Conservation (phyloP, 2,329 filamentous ascomycete genomes). For the Chaetomiaceae sp. region DNA sequence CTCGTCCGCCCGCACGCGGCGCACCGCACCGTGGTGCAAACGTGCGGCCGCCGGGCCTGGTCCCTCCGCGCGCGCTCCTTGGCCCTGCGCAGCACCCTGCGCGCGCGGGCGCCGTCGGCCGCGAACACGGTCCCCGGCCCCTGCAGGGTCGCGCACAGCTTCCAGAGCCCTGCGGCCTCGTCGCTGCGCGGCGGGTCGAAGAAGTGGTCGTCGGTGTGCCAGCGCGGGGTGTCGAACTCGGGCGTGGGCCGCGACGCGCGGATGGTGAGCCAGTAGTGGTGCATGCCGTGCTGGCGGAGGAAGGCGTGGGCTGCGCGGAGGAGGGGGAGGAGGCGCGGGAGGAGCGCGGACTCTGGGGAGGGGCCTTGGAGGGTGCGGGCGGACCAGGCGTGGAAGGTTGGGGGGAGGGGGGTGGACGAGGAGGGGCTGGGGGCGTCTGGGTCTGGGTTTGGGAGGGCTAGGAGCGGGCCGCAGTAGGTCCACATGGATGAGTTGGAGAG, state of each 20-base stretch:
- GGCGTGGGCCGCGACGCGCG: slow-evolving; percentile 9
- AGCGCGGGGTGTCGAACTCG: slow-evolving; percentile 11
- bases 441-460: background rate
- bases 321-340: slow-evolving; percentile 3
- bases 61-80: background rate
- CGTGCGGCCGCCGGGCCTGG: background rate
- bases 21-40: slow-evolving; percentile 6
- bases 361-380: background rate
- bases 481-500: background rate
- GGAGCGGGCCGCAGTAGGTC: slow-evolving; percentile 11
- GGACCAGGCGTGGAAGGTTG: background rate
- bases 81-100: background rate
- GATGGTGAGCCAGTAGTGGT: slow-evolving; percentile 16
- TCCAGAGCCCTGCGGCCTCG: slow-evolving; percentile 5
- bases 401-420: background rate
- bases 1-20: slow-evolving; percentile 8
- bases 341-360: background rate
- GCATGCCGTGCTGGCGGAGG: slow-evolving; percentile 1
- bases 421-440: background rate
- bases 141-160: slow-evolving; percentile 13
- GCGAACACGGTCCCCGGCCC: slow-evolving; percentile 12
- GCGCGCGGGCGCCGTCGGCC: background rate
- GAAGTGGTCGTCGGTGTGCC: slow-evolving; percentile 17
- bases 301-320: slow-evolving; percentile 2
- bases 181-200: background rate